Percentiles rank a stretch among this genome's conserved stretches.
Evolutionary conservation across 495 filamentous ascomycete genomes (phyloP).

Genomic region (Collariella sp.): DNA sequence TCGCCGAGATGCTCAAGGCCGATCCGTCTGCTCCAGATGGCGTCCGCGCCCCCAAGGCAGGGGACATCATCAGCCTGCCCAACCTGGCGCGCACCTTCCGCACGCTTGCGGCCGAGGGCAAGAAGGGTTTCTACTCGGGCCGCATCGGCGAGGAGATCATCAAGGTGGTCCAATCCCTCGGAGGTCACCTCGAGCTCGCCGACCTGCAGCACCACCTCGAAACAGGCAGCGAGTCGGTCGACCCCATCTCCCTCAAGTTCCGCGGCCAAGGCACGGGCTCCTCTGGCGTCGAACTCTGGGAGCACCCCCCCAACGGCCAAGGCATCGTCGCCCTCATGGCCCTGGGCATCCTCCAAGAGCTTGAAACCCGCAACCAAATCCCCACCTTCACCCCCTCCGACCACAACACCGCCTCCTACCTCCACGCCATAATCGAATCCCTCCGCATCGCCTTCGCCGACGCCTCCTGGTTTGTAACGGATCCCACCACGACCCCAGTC

Average conservation of each 20-base stretch:
- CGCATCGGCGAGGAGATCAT: slow-evolving; percentile 69
- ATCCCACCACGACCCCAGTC: slow-evolving; percentile 60
- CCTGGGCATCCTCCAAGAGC: slow-evolving; percentile 77
- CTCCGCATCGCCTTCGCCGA: slow-evolving; percentile 92
- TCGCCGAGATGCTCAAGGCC: slow-evolving; percentile 70
- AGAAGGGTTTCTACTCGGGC: slow-evolving; percentile 86
- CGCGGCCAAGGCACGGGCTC: slow-evolving; percentile 51
- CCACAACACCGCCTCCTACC: slow-evolving; percentile 64
- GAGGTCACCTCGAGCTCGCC: slow-evolving; percentile 68
- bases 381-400: slow-evolving; percentile 56
- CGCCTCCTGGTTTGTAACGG: slow-evolving; percentile 79
- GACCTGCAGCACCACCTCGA: slow-evolving; percentile 73
- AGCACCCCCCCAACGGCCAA: slow-evolving; percentile 97
- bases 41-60: slow-evolving; percentile 58
- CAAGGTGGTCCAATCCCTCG: slow-evolving; percentile 65
- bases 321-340: slow-evolving; percentile 93
- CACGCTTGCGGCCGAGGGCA: slow-evolving; percentile 67
- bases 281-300: slow-evolving; percentile 66
- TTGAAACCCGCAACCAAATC: slow-evolving; percentile 66
- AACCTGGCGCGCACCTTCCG: slow-evolving; percentile 76
- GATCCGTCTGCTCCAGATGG: slow-evolving; percentile 58
- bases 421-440: slow-evolving; percentile 83
- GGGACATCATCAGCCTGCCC: slow-evolving; percentile 87
- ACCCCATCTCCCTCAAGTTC: slow-evolving; percentile 74
- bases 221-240: slow-evolving; percentile 64